Conservation (phyloP, 352 stramenopile species). For the Thalassiosira mediterranea region DNA sequence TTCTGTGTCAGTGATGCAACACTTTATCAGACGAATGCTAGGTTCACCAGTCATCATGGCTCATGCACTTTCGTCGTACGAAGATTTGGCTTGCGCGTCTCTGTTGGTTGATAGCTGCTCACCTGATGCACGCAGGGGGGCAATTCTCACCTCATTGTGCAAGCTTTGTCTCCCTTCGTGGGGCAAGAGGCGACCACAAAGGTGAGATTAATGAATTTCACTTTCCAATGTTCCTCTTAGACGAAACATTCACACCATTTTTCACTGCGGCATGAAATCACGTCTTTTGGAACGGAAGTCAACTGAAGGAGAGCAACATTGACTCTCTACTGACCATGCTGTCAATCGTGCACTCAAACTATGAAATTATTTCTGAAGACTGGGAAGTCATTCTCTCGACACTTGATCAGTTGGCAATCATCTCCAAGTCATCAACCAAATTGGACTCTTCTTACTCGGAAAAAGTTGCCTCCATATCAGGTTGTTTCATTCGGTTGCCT, state of each 20-base stretch:
- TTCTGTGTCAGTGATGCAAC: slow-evolving; percentile 78
- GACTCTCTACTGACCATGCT: slow-evolving; percentile 69
- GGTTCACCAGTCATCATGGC: slow-evolving; percentile 70
- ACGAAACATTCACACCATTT: too few relatives aligned
- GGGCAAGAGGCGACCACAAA: slow-evolving; percentile 63
- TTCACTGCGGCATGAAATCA: too few relatives aligned
- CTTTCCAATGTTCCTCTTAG: too few relatives aligned
- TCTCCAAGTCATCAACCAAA: slow-evolving; percentile 73
- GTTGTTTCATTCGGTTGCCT: slow-evolving; percentile 67
- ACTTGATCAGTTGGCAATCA: slow-evolving; percentile 77
- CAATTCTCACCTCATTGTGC: slow-evolving; percentile 79
- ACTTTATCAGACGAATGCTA: slow-evolving; percentile 81
- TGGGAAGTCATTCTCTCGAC: slow-evolving; percentile 80
- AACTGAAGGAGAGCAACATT: slow-evolving; percentile 78
- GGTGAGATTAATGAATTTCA: slow-evolving; percentile 36
- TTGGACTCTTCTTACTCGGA: slow-evolving; percentile 61
- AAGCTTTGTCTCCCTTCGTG: slow-evolving; percentile 83
- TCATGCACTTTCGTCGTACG: slow-evolving; percentile 65
- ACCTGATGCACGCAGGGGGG: slow-evolving; percentile 59
- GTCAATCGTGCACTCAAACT: slow-evolving; percentile 74
- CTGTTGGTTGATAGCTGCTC: slow-evolving; percentile 50
- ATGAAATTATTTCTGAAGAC: slow-evolving; percentile 74
- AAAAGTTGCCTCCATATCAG: slow-evolving; percentile 64
- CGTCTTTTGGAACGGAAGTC: slow-evolving; percentile 23
- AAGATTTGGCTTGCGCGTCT: slow-evolving; percentile 63